Percentiles rank a stretch among this genome's conserved stretches.
Evolutionary conservation across 2,329 filamentous ascomycete species (phyloP).

Genomic region (Pestalotiopsis fici): DNA sequence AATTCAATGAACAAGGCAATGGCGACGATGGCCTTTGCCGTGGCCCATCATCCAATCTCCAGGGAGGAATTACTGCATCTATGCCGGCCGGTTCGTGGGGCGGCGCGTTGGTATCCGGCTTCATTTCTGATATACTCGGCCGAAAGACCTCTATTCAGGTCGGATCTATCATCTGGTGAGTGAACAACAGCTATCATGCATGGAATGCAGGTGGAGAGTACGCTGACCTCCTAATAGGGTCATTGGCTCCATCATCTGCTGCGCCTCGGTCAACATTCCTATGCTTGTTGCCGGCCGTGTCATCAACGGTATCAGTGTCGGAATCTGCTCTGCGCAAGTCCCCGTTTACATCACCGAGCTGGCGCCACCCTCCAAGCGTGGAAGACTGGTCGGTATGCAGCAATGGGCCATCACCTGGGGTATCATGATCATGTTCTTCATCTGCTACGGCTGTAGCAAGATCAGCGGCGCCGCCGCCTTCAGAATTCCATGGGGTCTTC

Average conservation of each 20-base stretch:
- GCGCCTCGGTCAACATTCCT: constrained; percentile 46
- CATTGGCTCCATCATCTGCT: constrained; percentile 46
- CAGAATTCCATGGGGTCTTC: constrained; percentile 49
- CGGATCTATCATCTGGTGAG: constrained; percentile 52
- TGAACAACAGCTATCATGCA: neutral
- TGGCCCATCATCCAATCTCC: constrained; percentile 50
- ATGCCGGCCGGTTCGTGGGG: constrained; percentile 74
- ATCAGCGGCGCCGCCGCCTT: constrained; percentile 47
- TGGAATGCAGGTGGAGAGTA: constrained; percentile 7
- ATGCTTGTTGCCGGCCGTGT: constrained; percentile 69
- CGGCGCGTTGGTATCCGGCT: constrained; percentile 61
- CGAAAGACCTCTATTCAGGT: constrained; percentile 52
- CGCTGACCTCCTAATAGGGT: constrained; percentile 33
- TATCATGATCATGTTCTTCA: constrained; percentile 49
- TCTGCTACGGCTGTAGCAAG: constrained; percentile 47
- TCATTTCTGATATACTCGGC: constrained; percentile 54
- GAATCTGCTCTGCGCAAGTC: constrained; percentile 72
- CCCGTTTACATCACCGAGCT: constrained; percentile 72
- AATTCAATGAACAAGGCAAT: constrained; percentile 36
- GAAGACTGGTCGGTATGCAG: constrained; percentile 9
- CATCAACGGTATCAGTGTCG: constrained; percentile 72
- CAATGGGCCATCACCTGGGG: constrained; percentile 42
- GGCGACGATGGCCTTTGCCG: constrained; percentile 41
- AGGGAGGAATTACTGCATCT: constrained; percentile 67
- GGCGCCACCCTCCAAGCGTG: constrained; percentile 42